Base-by-base conservation (phyloP, 2,329 filamentous ascomycete genomes). In the Colletotrichum neosansevieriae region DNA sequence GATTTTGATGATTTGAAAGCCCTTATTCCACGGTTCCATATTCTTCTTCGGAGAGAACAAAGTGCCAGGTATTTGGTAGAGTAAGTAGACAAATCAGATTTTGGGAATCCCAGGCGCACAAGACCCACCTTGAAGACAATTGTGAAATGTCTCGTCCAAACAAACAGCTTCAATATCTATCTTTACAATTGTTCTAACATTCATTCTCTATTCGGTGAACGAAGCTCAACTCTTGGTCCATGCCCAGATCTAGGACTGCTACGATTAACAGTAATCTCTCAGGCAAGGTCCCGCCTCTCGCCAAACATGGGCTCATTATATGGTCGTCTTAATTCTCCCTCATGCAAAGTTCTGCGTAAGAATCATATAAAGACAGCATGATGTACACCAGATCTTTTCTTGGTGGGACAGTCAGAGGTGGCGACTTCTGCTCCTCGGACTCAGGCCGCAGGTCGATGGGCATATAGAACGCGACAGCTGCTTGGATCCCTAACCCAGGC, bases 351-450 rank as follows among this genome's bases (percentile, higher is more conserved):
- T 72, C 79, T 1, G 79, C 77, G 66, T 85, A 85, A 0, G 81
- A 73, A 70, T 85, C 81, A 49, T 80, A 83, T 9, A 86, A 71
- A 0, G 80, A 80, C 24, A 78, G 59, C 56, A 85, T 63, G 15
- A 80, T 78, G 0, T 69, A 64, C 15, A 81, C 36, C 0, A 81
- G 81, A 62, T 86, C 83, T 1, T 65, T 74, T 21, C 74, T 73
- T 1, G 81, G 80, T 1, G 81, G 80, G 75, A 77, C 69, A 0
- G 38, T 70, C 9, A 53, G 62, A 1, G 74, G 79, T 10, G 73
- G 76, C 0, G 79, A 80, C 70, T 85, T 86, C 44, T 80, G 24
- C 24, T 24, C 72, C 72, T 74, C 74, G 0, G 83, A 82, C 15
- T 73, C 73, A 0, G 79, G 72, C 0, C 80, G 77, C 15, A 83